These are phyloP conservation scores for Madurella mycetomatis DNA, from an alignment of 2,329 filamentous ascomycete genomes.

Conservation along the genomic window DNA sequence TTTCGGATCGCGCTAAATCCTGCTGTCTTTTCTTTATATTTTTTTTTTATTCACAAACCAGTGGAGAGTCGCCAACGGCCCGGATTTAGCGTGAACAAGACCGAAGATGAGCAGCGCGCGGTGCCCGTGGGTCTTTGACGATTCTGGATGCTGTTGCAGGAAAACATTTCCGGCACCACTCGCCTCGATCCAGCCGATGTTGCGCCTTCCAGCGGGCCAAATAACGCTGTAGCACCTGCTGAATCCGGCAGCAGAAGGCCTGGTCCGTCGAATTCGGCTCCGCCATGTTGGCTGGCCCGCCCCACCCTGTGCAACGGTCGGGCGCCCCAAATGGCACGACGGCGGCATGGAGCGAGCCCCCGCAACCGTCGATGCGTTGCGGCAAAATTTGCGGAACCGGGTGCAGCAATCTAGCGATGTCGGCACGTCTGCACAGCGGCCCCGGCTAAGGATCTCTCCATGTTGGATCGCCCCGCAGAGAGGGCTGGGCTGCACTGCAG, in stretches of 20 bases:
- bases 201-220: slow-evolving; percentile 8
- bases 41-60: too few relatives aligned
- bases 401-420: slow-evolving; percentile 8
- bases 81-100: too few relatives aligned
- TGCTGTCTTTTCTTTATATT: too few relatives aligned
- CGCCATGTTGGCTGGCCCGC: slow-evolving; percentile 1
- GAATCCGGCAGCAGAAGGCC: slow-evolving; percentile 12
- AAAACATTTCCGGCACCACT: not conserved
- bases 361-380: too few relatives aligned
- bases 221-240: slow-evolving; percentile 22
- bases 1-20: too few relatives aligned
- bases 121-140: too few relatives aligned
- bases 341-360: not conserved
- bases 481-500: not conserved
- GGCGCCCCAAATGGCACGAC: not conserved
- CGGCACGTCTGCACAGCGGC: slow-evolving; percentile 4
- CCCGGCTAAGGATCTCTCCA: too few relatives aligned
- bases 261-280: slow-evolving; percentile 15
- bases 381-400: too few relatives aligned
- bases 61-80: too few relatives aligned
- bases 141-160: too few relatives aligned
- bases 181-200: not conserved
- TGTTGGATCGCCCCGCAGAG: slow-evolving; percentile 1
- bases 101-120: too few relatives aligned
- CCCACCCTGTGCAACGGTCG: slow-evolving; percentile 4